Percentiles rank a stretch among this genome's conserved stretches.
Evolutionary conservation across 2,329 filamentous ascomycete genomes (phyloP).

Genomic region (Pseudogymnoascus sp.): DNA sequence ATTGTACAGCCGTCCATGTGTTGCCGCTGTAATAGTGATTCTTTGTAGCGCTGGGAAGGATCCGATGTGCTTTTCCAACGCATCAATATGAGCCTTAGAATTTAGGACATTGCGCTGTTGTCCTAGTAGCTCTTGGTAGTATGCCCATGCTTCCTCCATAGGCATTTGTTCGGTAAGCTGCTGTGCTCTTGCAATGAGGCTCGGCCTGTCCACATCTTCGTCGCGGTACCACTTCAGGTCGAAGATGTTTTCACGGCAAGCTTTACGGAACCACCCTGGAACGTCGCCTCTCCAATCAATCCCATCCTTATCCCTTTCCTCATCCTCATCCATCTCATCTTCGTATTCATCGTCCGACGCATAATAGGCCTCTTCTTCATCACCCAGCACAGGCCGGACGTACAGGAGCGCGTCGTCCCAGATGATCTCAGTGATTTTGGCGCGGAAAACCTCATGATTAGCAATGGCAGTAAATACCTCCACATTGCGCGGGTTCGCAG

Average conservation of each 20-base stretch:
- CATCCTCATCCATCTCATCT: too few relatives aligned
- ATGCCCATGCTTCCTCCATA: conserved; percentile 22
- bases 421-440: too few relatives aligned
- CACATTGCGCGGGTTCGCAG: too few relatives aligned
- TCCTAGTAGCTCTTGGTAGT: conserved; percentile 29
- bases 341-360: too few relatives aligned
- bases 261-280: neutral
- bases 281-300: neutral
- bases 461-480: too few relatives aligned
- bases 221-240: neutral
- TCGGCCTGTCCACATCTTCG: neutral
- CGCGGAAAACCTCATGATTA: too few relatives aligned
- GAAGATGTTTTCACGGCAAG: neutral
- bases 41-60: conserved; percentile 31
- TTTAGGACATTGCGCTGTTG: conserved; percentile 28
- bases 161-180: conserved; percentile 5
- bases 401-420: too few relatives aligned
- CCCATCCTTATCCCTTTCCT: too few relatives aligned
- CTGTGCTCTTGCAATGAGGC: neutral
- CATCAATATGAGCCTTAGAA: conserved; percentile 24
- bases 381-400: too few relatives aligned
- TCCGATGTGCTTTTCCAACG: conserved; percentile 28
- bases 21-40: conserved; percentile 34
- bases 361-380: too few relatives aligned
- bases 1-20: conserved; percentile 31